phyloP scores from a whole-genome alignment of 2,329 filamentous ascomycete genomes.

The Periconia sp. region DNA sequence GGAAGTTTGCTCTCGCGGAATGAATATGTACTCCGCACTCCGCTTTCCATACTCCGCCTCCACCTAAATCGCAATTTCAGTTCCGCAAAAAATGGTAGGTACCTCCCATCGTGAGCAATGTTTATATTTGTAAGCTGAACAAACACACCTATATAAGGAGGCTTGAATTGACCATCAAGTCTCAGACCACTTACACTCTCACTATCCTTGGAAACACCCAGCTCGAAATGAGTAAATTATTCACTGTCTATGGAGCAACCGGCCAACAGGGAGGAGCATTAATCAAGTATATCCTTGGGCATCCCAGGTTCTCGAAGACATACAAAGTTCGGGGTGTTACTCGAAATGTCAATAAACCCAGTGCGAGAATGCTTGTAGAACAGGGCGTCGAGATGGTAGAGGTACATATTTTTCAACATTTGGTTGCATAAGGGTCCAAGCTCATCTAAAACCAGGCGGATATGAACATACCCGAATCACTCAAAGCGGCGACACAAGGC shows the following conservation, averaged over 20 bases:
- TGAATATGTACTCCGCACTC: too few species aligned
- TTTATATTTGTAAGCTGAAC: too few species aligned
- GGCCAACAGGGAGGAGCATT: slow-evolving; percentile 46
- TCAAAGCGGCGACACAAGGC: slow-evolving; percentile 4
- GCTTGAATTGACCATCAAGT: too few species aligned
- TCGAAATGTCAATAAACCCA: slow-evolving; percentile 42
- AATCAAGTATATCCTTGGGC: slow-evolving; percentile 38
- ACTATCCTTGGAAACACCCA: too few species aligned
- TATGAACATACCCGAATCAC: slow-evolving; percentile 7
- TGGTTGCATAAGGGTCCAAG: not conserved
- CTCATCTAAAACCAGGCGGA: slow-evolving; percentile 5
- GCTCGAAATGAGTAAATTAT: too few species aligned
- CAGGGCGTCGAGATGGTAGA: slow-evolving; percentile 23
- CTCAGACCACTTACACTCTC: too few species aligned
- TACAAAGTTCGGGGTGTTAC: slow-evolving; percentile 54
- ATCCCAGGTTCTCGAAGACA: slow-evolving; percentile 45
- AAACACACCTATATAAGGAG: too few species aligned
- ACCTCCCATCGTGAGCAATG: too few species aligned
- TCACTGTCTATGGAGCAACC: slow-evolving; percentile 46
- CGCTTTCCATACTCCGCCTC: too few species aligned
- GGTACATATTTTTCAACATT: slow-evolving; percentile 1
- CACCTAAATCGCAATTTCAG: too few species aligned
- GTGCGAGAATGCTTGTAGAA: slow-evolving; percentile 17
- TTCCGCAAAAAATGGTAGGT: too few species aligned
- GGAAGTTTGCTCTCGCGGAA: too few species aligned